Percentiles rank a stretch among this genome's conserved stretches.
Conservation (phyloP, 2,329 filamentous ascomycete species). For the Plectosphaerella plurivora region DNA sequence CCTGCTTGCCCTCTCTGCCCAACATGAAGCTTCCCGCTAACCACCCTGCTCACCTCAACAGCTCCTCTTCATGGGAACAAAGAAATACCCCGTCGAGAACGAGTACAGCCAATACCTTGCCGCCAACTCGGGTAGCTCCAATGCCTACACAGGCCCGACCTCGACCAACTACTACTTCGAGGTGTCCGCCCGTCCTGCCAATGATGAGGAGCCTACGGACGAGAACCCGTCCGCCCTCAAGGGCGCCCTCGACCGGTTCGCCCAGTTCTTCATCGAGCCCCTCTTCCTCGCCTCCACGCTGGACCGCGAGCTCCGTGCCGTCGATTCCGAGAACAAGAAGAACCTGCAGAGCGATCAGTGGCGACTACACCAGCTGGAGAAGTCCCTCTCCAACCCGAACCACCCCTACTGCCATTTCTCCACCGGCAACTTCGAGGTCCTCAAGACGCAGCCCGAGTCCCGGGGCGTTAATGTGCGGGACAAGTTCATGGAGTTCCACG, state of each 20-base stretch:
- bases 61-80: slow-evolving; percentile 95
- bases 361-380: slow-evolving; percentile 83
- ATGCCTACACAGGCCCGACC: slow-evolving; percentile 89
- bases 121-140: slow-evolving; percentile 84
- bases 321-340: slow-evolving; percentile 97
- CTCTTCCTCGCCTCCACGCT: slow-evolving; percentile 81
- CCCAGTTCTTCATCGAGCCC: slow-evolving; percentile 88
- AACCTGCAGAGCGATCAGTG: slow-evolving; percentile 88
- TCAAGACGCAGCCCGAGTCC: slow-evolving; percentile 77
- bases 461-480: slow-evolving; percentile 79
- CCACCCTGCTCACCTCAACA: slow-evolving; percentile 20
- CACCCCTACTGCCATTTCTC: slow-evolving; percentile 92
- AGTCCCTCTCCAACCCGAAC: slow-evolving; percentile 78
- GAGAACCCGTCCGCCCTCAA: slow-evolving; percentile 59
- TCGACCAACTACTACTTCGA: slow-evolving; percentile 99
- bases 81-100: slow-evolving; percentile 96
- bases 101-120: slow-evolving; percentile 93
- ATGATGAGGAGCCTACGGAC: slow-evolving; percentile 50
- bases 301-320: slow-evolving; percentile 81
- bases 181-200: slow-evolving; percentile 73
- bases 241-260: slow-evolving; percentile 84
- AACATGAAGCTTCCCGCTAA: background rate
- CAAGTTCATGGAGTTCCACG: slow-evolving; percentile 90
- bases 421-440: slow-evolving; percentile 80
- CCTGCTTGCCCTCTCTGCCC: background rate